A percentile compares a stretch with the other conserved stretches of the same genome.
These are phyloP conservation scores for Cyberlindnera mississippiensis DNA, from an alignment of 805 yeast species.

Conservation along the genomic window DNA sequence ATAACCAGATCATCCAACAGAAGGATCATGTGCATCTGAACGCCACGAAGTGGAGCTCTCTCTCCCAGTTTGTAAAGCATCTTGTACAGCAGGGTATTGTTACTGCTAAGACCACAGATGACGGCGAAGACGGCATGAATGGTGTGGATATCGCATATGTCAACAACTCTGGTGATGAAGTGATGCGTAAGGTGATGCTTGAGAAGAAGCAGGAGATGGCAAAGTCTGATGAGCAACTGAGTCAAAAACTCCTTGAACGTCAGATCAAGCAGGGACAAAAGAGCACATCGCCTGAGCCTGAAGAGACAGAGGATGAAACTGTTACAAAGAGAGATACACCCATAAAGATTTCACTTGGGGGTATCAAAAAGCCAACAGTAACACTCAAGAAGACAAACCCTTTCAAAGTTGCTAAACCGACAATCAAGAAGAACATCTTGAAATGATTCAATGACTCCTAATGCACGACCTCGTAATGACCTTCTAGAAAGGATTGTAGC, in stretches of 20 bases:
- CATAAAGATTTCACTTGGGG: conserved; percentile 15
- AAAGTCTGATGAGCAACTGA: conserved; percentile 44
- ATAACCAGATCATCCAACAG: conserved; percentile 84
- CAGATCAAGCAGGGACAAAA: conserved; percentile 48
- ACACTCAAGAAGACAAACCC: conserved; percentile 15
- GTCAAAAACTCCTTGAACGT: conserved; percentile 38
- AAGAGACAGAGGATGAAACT: conserved; percentile 26
- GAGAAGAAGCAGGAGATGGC: conserved; percentile 34
- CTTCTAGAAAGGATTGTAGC: conserved; percentile 21
- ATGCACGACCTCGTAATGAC: neutral
- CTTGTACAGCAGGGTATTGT: conserved; percentile 56
- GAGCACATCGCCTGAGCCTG: conserved; percentile 33
- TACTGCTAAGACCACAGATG: conserved; percentile 38
- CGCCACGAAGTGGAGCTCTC: conserved; percentile 73
- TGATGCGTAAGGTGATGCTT: conserved; percentile 36
- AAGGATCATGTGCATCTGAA: conserved; percentile 87
- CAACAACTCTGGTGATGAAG: conserved; percentile 49
- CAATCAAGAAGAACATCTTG: conserved; percentile 17
- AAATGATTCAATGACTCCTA: conserved; percentile 9
- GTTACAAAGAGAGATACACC: conserved; percentile 8
- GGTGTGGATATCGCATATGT: conserved; percentile 47
- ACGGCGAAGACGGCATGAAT: conserved; percentile 32
- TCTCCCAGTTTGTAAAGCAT: conserved; percentile 63
- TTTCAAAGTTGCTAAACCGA: conserved; percentile 21
- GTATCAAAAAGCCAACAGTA: conserved; percentile 11